phyloP scores from a whole-genome alignment of 73 alveolate genomes.

The Symbiodinium natans region DNA sequence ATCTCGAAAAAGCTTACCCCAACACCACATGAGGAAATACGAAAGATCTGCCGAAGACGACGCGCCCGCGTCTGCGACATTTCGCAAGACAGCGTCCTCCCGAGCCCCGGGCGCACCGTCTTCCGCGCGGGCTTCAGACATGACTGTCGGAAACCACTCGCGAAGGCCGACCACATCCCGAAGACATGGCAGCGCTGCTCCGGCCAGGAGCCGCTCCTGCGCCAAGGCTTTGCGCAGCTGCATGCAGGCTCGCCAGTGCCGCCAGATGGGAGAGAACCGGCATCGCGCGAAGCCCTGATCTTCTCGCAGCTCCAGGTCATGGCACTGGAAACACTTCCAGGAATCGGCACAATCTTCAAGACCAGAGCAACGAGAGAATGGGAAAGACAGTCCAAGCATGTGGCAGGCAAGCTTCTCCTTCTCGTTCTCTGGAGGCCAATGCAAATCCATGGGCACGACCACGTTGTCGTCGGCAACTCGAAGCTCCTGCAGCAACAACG shows the following conservation, averaged over 20 bases:
- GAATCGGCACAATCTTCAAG: background rate
- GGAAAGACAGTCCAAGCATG: conserved; percentile 10
- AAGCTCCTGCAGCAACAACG: background rate
- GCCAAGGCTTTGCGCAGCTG: background rate
- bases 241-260: background rate
- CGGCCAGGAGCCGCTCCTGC: background rate
- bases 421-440: background rate
- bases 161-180: background rate
- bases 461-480: background rate
- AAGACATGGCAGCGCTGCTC: background rate
- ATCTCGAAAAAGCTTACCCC: background rate
- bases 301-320: background rate
- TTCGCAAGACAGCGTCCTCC: background rate
- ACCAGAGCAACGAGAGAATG: background rate
- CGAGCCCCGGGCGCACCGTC: background rate
- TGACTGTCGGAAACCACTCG: background rate
- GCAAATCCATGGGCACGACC: background rate
- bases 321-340: background rate
- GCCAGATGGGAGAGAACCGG: background rate
- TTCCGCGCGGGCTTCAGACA: background rate
- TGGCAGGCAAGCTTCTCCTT: background rate
- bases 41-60: background rate
- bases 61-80: background rate
- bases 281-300: too few relatives aligned
- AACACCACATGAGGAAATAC: background rate